Evolutionary conservation across 2,329 filamentous ascomycete genomes (phyloP).

Genomic region (Venturia asperata): DNA sequence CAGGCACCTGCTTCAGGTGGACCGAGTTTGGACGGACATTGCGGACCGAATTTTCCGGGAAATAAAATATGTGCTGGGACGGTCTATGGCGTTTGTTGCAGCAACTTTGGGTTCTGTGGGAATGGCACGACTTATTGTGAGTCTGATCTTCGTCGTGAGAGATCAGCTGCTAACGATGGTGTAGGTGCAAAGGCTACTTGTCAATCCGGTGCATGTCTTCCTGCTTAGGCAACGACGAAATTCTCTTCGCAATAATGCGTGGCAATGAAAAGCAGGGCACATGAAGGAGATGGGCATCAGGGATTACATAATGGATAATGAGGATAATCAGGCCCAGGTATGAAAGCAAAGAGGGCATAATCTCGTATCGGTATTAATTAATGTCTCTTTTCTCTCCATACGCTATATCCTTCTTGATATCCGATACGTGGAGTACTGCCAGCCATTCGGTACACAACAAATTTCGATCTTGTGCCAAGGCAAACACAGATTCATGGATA

Average conservation of each 20-base stretch:
- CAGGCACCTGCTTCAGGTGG: conserved; percentile 9
- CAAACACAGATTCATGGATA: too few species aligned
- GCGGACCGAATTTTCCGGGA: conserved; percentile 13
- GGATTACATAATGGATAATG: not conserved
- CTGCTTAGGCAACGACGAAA: not conserved
- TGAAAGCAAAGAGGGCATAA: too few species aligned
- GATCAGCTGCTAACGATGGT: not conserved
- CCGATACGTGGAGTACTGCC: too few species aligned
- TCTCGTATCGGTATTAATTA: too few species aligned
- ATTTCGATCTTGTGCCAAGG: too few species aligned
- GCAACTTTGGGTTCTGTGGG: conserved; percentile 13
- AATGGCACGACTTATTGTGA: conserved; percentile 15
- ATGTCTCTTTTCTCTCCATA: too few species aligned
- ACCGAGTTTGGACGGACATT: conserved; percentile 9
- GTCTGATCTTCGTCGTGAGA: not conserved
- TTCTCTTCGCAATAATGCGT: not conserved
- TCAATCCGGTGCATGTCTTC: not conserved
- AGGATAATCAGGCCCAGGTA: too few species aligned
- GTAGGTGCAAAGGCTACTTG: not conserved
- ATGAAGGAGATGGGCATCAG: not conserved
- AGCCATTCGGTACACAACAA: too few species aligned
- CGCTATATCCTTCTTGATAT: too few species aligned
- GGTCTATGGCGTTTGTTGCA: conserved; percentile 9
- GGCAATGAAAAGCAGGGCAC: not conserved
- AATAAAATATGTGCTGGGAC: conserved; percentile 4